Evolutionary conservation across 345 rosid genomes (phyloP).

Genomic region (Syzygium grande): DNA sequence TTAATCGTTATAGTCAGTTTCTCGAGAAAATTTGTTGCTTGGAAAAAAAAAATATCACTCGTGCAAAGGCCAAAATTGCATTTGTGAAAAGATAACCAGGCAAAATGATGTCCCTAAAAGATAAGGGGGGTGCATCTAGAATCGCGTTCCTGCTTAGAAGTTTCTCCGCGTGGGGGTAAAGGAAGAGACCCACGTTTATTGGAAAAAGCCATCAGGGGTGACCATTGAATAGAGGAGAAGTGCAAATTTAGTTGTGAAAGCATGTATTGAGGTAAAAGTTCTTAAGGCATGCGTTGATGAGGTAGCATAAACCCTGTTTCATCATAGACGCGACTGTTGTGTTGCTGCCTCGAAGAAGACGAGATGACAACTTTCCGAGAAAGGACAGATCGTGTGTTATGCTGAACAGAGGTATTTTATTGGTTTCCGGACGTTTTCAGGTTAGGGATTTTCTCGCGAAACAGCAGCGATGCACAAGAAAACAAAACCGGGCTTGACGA

Average conservation of each 20-base stretch:
- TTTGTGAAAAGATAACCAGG: neutral
- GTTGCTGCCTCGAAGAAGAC: neutral
- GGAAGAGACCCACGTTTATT: neutral
- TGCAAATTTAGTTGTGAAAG: neutral
- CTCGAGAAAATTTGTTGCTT: neutral
- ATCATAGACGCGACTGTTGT: no score
- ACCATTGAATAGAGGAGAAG: neutral
- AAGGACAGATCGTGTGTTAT: neutral
- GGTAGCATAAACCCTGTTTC: no score
- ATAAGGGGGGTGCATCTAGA: neutral
- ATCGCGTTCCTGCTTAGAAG: neutral
- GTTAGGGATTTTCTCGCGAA: no score
- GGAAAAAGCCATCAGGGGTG: neutral
- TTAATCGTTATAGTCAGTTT: neutral
- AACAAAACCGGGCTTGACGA: neutral
- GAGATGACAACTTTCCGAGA: neutral
- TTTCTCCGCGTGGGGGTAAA: neutral
- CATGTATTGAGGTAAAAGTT: neutral
- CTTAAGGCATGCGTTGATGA: neutral
- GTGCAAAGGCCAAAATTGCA: neutral
- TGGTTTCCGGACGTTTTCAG: no score
- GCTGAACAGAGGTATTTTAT: neutral
- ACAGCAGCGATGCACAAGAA: neutral
- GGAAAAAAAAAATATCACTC: neutral
- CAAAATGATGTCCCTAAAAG: neutral